These are phyloP conservation scores for Candida argentea DNA, from an alignment of 805 yeast species.

Conservation along the genomic window DNA sequence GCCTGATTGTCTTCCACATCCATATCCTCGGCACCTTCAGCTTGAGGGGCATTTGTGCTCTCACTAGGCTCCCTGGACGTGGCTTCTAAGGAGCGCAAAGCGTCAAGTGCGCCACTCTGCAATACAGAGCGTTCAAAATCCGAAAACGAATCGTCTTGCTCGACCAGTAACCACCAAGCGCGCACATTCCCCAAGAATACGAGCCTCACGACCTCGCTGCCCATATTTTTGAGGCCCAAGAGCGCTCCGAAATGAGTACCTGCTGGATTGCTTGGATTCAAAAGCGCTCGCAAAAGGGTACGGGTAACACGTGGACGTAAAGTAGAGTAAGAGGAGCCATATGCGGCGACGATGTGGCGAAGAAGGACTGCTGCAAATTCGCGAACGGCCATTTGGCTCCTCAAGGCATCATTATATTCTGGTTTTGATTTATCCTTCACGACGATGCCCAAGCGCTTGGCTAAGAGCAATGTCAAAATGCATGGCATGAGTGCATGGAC, in stretches of 20 bases:
- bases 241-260: conserved; percentile 93
- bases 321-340: conserved; percentile 80
- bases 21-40: conserved; percentile 10
- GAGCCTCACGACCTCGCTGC: conserved; percentile 79
- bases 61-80: conserved; percentile 14
- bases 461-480: conserved; percentile 76
- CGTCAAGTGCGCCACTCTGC: conserved; percentile 39
- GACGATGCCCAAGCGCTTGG: conserved; percentile 70
- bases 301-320: conserved; percentile 89
- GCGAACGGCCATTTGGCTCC: conserved; percentile 51
- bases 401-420: conserved; percentile 18
- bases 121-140: conserved; percentile 38
- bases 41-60: conserved; percentile 13
- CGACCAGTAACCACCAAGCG: conserved; percentile 63
- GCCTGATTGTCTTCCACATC: conserved; percentile 15
- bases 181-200: conserved; percentile 75
- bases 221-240: conserved; percentile 73
- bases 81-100: conserved; percentile 43
- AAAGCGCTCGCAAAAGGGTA: conserved; percentile 81
- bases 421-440: conserved; percentile 26
- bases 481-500: conserved; percentile 98
- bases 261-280: conserved; percentile 72
- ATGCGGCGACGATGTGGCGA: conserved; percentile 65
- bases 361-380: conserved; percentile 82
- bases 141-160: conserved; percentile 31